Percentiles rank a stretch among this genome's conserved stretches.
phyloP scores from a whole-genome alignment of 2,329 filamentous ascomycete species.

The Aspergillus melleus region DNA sequence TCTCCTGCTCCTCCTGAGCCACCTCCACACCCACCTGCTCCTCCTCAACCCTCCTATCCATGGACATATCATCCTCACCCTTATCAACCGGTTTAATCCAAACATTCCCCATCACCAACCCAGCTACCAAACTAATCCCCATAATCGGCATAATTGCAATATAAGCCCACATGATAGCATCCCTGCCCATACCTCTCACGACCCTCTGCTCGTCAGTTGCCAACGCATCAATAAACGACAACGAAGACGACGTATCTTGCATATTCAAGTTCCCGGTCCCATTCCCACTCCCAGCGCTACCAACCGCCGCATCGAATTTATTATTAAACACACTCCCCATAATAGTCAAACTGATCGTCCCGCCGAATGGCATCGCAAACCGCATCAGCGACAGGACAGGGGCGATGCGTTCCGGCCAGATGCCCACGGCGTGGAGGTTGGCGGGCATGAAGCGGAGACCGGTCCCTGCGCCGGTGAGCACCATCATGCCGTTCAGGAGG shows the following conservation, averaged over 20 bases:
- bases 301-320: slow-evolving; percentile 35
- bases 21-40: slow-evolving; percentile 29
- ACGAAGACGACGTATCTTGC: slow-evolving; percentile 33
- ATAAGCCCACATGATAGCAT: slow-evolving; percentile 66
- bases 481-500: slow-evolving; percentile 66
- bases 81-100: slow-evolving; percentile 43
- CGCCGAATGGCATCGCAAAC: slow-evolving; percentile 63
- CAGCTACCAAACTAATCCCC: slow-evolving; percentile 47
- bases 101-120: slow-evolving; percentile 53
- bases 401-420: slow-evolving; percentile 60
- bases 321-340: slow-evolving; percentile 72
- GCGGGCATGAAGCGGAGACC: slow-evolving; percentile 67
- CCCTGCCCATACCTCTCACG: slow-evolving; percentile 49
- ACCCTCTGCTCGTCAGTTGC: slow-evolving; percentile 35
- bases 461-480: slow-evolving; percentile 61
- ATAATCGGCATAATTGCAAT: slow-evolving; percentile 63
- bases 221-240: slow-evolving; percentile 39
- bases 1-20: slow-evolving; percentile 8
- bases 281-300: too few relatives aligned
- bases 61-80: slow-evolving; percentile 3
- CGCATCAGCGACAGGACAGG: slow-evolving; percentile 61
- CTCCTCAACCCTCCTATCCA: slow-evolving; percentile 13
- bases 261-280: slow-evolving; percentile 32
- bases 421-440: slow-evolving; percentile 62
- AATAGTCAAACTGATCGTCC: slow-evolving; percentile 64